These are phyloP conservation scores for Starmerella davenportii DNA, from an alignment of 805 yeast species.

Conservation along the genomic window DNA sequence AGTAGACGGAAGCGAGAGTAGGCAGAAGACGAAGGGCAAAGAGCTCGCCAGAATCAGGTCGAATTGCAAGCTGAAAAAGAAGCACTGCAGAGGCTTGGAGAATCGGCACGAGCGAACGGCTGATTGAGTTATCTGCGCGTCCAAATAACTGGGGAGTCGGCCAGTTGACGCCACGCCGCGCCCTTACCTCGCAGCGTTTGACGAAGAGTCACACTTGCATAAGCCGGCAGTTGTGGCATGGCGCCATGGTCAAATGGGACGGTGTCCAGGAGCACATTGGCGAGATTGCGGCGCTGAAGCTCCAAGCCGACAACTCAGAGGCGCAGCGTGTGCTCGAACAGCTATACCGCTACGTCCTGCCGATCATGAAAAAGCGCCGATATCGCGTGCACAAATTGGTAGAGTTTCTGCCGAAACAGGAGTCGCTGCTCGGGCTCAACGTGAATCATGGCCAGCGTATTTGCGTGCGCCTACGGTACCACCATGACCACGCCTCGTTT, in stretches of 20 bases:
- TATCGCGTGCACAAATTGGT: constrained; percentile 50
- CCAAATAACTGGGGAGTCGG: too few species aligned
- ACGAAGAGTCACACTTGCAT: background rate
- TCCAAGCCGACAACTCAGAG: constrained; percentile 29
- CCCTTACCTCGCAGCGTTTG: background rate
- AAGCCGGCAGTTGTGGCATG: background rate
- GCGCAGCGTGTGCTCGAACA: constrained; percentile 48
- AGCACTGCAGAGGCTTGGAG: too few species aligned
- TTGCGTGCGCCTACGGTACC: constrained; percentile 48
- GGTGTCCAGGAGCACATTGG: constrained; percentile 11
- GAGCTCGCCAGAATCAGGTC: too few species aligned
- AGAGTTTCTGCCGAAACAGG: constrained; percentile 65
- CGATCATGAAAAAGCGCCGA: constrained; percentile 50
- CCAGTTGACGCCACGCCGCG: too few species aligned
- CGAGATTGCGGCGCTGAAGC: constrained; percentile 29
- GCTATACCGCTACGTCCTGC: constrained; percentile 52
- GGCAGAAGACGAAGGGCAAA: too few species aligned
- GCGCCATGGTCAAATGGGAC: constrained; percentile 12
- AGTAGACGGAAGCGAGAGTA: too few species aligned
- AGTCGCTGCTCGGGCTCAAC: constrained; percentile 56
- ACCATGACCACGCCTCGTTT: constrained; percentile 35
- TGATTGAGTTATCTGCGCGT: too few species aligned
- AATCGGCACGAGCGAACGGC: too few species aligned
- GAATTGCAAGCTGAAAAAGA: too few species aligned
- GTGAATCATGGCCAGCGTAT: constrained; percentile 63